Evolutionary conservation across 78 protist species (phyloP).

Genomic region (Protostelium mycophagum): DNA sequence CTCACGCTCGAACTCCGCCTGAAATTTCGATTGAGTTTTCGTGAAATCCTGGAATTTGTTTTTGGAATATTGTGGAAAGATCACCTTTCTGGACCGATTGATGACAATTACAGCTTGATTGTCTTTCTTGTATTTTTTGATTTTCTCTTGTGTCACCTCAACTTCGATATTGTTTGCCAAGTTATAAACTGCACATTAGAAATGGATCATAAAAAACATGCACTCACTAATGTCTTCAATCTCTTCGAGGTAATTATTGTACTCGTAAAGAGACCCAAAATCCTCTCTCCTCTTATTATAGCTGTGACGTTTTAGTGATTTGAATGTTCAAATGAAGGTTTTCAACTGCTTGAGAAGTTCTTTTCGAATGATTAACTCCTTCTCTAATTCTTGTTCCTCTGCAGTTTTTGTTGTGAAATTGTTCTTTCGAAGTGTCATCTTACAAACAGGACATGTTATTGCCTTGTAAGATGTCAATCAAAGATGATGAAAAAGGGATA

Average conservation of each 20-base stretch:
- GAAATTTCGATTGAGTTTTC: background rate
- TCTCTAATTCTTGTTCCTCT: background rate
- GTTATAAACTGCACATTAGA: background rate
- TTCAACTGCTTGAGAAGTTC: too few species aligned
- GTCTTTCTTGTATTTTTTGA: background rate
- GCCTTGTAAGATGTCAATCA: background rate
- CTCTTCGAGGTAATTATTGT: background rate
- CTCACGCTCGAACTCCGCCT: background rate
- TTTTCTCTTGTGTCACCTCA: background rate
- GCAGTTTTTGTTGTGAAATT: background rate
- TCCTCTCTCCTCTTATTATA: background rate
- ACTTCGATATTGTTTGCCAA: background rate
- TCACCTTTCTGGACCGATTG: background rate
- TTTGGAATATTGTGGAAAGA: background rate
- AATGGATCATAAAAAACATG: background rate
- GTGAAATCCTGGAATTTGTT: too few species aligned
- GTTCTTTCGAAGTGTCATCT: background rate
- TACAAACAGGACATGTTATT: background rate
- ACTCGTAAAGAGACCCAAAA: background rate
- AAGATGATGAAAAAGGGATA: background rate
- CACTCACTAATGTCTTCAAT: background rate
- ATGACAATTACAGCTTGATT: background rate
- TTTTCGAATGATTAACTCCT: background rate
- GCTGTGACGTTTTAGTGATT: background rate
- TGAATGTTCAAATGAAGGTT: too few species aligned